Percentiles rank a stretch among this genome's conserved stretches.
Evolutionary conservation across 2,329 filamentous ascomycete species (phyloP).

Genomic region (Diaporthe ampelina): DNA sequence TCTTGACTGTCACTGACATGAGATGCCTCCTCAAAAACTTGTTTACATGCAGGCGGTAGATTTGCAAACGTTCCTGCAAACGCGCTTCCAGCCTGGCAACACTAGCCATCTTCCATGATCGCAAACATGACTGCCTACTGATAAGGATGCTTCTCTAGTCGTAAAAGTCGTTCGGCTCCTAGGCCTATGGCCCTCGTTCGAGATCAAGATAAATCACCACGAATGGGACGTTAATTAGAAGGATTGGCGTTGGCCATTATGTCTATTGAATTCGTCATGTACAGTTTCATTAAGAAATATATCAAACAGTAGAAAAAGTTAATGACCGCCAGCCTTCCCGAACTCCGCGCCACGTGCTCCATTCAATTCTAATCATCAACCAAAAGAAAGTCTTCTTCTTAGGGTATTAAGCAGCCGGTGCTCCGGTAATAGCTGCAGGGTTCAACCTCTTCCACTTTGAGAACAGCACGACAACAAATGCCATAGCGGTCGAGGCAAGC

Average conservation of each 20-base stretch:
- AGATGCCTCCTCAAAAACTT: not conserved
- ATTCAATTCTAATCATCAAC: not conserved
- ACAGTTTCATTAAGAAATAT: not conserved
- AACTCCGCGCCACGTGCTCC: not conserved
- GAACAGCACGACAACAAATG: slow-evolving; percentile 28
- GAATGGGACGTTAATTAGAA: not conserved
- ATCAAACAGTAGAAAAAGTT: not conserved
- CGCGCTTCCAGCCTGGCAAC: not conserved
- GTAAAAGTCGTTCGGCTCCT: no score
- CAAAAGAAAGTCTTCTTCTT: no score
- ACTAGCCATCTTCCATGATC: not conserved
- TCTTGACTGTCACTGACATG: not conserved
- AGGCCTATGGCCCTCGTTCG: no score
- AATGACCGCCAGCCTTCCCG: no score
- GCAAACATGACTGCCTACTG: not conserved
- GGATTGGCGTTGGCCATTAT: no score
- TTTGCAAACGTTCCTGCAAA: not conserved
- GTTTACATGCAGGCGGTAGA: not conserved
- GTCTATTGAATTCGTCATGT: not conserved
- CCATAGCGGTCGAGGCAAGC: slow-evolving; percentile 14
- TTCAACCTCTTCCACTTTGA: slow-evolving; percentile 39
- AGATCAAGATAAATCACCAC: not conserved
- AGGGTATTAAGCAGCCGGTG: slow-evolving; percentile 24
- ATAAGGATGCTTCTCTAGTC: not conserved
- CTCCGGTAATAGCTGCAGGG: slow-evolving; percentile 30